phyloP scores from a whole-genome alignment of 768 basidiomycete genomes.

The Pulveroboletus frians region DNA sequence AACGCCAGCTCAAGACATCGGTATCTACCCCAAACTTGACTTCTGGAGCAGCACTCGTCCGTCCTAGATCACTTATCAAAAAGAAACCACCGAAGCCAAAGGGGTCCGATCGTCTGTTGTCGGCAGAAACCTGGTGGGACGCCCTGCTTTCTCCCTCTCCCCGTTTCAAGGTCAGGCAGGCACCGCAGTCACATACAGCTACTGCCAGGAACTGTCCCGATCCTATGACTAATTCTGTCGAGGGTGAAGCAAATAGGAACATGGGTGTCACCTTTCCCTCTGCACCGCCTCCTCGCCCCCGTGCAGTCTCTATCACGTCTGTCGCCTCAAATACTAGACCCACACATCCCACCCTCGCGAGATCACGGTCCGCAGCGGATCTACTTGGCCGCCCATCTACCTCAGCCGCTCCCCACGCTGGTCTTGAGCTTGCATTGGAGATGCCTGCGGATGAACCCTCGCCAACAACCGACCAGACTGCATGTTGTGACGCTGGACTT shows the following conservation, averaged over 20 bases:
- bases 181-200: slow-evolving; percentile 11
- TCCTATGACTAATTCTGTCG: slow-evolving; percentile 45
- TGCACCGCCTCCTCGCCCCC: slow-evolving; percentile 17
- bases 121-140: slow-evolving; percentile 79
- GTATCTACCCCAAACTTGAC: slow-evolving; percentile 65
- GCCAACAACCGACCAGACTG: background rate
- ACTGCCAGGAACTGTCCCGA: slow-evolving; percentile 38
- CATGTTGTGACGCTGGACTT: slow-evolving; percentile 42
- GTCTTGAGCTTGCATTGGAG: slow-evolving; percentile 20
- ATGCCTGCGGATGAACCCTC: slow-evolving; percentile 12
- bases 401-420: background rate
- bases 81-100: slow-evolving; percentile 30
- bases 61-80: slow-evolving; percentile 12
- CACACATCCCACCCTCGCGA: background rate
- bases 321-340: background rate
- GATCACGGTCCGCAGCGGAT: slow-evolving; percentile 24
- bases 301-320: slow-evolving; percentile 12
- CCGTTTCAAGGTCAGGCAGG: slow-evolving; percentile 51
- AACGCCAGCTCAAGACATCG: slow-evolving; percentile 42
- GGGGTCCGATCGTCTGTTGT: slow-evolving; percentile 60
- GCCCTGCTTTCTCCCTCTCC: slow-evolving; percentile 74
- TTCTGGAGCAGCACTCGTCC: slow-evolving; percentile 6
- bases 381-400: slow-evolving; percentile 7
- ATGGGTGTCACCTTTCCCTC: slow-evolving; percentile 9
- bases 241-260: slow-evolving; percentile 1